Percentiles rank a stretch among this genome's conserved stretches.
These are phyloP conservation scores for Moesziomyces sp. DNA, from an alignment of 1,284 basidiomycete species.

Conservation along the genomic window DNA sequence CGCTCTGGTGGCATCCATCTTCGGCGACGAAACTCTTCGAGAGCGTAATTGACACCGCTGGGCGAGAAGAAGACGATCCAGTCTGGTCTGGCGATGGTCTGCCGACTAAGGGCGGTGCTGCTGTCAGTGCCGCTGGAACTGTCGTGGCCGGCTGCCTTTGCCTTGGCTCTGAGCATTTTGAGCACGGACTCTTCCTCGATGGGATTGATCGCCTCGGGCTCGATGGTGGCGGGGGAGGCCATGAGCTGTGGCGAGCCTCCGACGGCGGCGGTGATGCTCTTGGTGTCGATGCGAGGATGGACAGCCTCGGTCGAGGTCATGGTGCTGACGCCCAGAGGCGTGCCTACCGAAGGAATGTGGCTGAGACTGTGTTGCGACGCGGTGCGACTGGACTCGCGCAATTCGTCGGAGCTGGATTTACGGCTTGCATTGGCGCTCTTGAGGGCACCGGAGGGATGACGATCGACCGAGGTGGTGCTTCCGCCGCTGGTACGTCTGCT, in stretches of 20 bases:
- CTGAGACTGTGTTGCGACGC: constrained; percentile 17
- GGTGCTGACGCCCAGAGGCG: constrained; percentile 40
- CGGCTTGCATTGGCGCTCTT: constrained; percentile 21
- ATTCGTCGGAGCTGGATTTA: constrained; percentile 23
- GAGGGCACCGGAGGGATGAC: constrained; percentile 1
- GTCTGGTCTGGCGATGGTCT: constrained; percentile 45
- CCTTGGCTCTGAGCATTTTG: constrained; percentile 28
- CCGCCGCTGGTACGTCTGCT: constrained; percentile 38
- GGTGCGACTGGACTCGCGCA: constrained; percentile 6
- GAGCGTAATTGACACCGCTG: constrained; percentile 60
- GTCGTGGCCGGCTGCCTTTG: constrained; percentile 14
- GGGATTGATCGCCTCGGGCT: constrained; percentile 32
- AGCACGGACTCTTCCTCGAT: constrained; percentile 40
- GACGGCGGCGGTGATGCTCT: constrained; percentile 12
- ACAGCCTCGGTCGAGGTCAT: constrained; percentile 33
- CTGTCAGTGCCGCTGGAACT: constrained; percentile 1
- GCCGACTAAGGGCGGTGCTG: constrained; percentile 4
- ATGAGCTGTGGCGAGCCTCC: constrained; percentile 31
- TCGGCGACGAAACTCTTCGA: constrained; percentile 51
- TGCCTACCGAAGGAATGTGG: constrained; percentile 39
- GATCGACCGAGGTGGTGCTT: constrained; percentile 21
- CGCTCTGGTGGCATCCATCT: constrained; percentile 51
- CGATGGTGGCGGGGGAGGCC: constrained; percentile 31
- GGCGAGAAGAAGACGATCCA: constrained; percentile 68
- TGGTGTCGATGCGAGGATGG: constrained; percentile 20